A percentile compares a stretch with the other conserved stretches of the same genome.
Conservation (phyloP, 2,329 filamentous ascomycete species). For the Trichoderma semiorbis region DNA sequence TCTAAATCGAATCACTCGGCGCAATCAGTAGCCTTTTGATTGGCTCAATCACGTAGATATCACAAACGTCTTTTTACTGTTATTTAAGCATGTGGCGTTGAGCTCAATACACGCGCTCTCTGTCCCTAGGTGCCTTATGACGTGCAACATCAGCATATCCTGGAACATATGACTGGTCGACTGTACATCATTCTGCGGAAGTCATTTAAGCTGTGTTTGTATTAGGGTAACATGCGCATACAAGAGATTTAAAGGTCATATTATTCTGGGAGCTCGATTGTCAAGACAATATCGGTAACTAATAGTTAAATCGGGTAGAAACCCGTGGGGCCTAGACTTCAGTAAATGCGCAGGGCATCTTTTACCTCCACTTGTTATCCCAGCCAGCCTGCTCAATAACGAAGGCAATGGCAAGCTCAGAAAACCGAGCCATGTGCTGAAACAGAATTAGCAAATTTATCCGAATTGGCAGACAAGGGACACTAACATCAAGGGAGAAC, state of each 20-base stretch:
- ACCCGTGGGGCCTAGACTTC: not conserved
- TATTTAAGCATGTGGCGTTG: not conserved
- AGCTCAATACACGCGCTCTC: not conserved
- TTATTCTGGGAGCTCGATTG: not conserved
- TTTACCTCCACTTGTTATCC: slow-evolving; percentile 38
- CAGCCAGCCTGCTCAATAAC: slow-evolving; percentile 39
- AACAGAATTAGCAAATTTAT: slow-evolving; percentile 14
- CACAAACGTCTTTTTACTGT: not conserved
- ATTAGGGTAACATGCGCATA: not conserved
- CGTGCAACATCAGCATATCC: not conserved
- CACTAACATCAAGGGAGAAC: slow-evolving; percentile 38
- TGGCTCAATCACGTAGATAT: not conserved
- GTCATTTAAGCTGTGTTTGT: not conserved
- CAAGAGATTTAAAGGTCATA: not conserved
- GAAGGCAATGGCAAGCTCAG: slow-evolving; percentile 39
- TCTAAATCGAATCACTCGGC: not conserved
- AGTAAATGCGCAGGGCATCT: not conserved
- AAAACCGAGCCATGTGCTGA: slow-evolving; percentile 41
- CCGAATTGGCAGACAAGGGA: not conserved
- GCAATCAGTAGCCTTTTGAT: not conserved
- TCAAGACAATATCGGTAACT: not conserved
- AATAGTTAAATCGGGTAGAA: not conserved
- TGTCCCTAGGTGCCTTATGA: not conserved
- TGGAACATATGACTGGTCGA: not conserved
- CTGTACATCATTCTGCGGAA: not conserved